phyloP scores from a whole-genome alignment of 192 early-diverging fungal genomes.

The Linnemannia zychae region DNA sequence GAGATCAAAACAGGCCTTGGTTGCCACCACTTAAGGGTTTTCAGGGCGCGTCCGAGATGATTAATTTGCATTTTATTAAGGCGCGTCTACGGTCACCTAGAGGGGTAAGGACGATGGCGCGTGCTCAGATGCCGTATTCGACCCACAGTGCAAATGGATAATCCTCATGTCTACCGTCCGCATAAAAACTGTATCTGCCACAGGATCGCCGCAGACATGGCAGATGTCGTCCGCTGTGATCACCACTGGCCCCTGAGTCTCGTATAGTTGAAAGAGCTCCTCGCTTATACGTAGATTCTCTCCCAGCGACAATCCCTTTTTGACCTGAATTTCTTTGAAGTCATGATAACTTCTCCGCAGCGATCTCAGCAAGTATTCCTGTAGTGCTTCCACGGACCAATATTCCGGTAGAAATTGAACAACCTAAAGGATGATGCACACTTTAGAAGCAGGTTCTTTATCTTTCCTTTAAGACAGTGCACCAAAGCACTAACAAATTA shows the following conservation, averaged over 20 bases:
- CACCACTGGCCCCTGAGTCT: slow-evolving; percentile 57
- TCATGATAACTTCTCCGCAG: slow-evolving; percentile 61
- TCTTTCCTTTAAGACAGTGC: too few relatives aligned
- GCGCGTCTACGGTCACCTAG: neutral
- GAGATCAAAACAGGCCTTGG: slow-evolving; percentile 1
- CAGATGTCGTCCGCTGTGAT: slow-evolving; percentile 58
- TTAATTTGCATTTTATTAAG: neutral
- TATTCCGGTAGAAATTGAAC: slow-evolving; percentile 61
- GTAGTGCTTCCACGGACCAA: slow-evolving; percentile 67
- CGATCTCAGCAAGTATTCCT: slow-evolving; percentile 61
- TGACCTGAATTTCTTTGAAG: slow-evolving; percentile 61
- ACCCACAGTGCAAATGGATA: slow-evolving; percentile 60
- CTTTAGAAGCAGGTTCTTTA: neutral
- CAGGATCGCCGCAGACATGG: slow-evolving; percentile 51
- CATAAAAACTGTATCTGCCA: slow-evolving; percentile 59
- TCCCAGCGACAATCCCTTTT: slow-evolving; percentile 62
- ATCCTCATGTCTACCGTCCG: slow-evolving; percentile 49
- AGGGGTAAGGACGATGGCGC: neutral
- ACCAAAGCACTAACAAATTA: neutral
- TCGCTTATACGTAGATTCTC: slow-evolving; percentile 62
- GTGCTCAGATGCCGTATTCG: neutral
- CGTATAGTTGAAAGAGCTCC: slow-evolving; percentile 56
- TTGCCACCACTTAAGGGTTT: slow-evolving; percentile 14
- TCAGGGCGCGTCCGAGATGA: neutral
- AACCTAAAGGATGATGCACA: slow-evolving; percentile 45